These are phyloP conservation scores for Cercospora nicotianae DNA, from an alignment of 2,329 filamentous ascomycete species.

Conservation along the genomic window DNA sequence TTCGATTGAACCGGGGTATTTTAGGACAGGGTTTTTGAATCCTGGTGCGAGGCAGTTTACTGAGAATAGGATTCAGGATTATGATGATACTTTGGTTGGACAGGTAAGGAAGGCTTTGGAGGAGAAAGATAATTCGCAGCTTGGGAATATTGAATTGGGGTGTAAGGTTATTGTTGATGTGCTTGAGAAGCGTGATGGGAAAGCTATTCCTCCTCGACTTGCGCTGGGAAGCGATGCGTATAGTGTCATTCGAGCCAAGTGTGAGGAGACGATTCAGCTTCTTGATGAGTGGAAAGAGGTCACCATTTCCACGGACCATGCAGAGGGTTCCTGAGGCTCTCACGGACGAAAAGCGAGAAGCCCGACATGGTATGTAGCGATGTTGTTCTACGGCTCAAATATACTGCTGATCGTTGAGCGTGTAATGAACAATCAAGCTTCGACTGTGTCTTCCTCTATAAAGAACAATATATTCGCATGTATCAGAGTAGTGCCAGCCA, in stretches of 20 bases:
- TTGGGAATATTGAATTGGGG: slow-evolving; percentile 58
- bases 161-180: slow-evolving; percentile 56
- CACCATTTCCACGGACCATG: slow-evolving; percentile 30
- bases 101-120: slow-evolving; percentile 38
- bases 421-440: too few species aligned
- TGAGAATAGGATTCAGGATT: slow-evolving; percentile 29
- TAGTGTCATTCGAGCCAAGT: slow-evolving; percentile 45
- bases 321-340: background rate
- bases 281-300: slow-evolving; percentile 55
- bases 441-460: too few species aligned
- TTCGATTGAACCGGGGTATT: slow-evolving; percentile 55
- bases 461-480: too few species aligned
- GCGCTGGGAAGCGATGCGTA: slow-evolving; percentile 54
- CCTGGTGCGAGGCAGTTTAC: slow-evolving; percentile 21
- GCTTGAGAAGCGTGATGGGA: slow-evolving; percentile 52
- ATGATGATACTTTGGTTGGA: slow-evolving; percentile 41
- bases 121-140: slow-evolving; percentile 51
- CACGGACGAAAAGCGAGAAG: background rate
- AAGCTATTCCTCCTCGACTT: slow-evolving; percentile 55
- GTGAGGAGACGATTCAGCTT: slow-evolving; percentile 44
- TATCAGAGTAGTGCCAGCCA: too few species aligned
- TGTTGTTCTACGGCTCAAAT: background rate
- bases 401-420: background rate
- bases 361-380: background rate
- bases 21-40: slow-evolving; percentile 54